A percentile compares a stretch with the other conserved stretches of the same genome.
These are phyloP conservation scores for Chlorencoelia australis DNA, from an alignment of 2,329 filamentous ascomycete genomes.

Conservation along the genomic window DNA sequence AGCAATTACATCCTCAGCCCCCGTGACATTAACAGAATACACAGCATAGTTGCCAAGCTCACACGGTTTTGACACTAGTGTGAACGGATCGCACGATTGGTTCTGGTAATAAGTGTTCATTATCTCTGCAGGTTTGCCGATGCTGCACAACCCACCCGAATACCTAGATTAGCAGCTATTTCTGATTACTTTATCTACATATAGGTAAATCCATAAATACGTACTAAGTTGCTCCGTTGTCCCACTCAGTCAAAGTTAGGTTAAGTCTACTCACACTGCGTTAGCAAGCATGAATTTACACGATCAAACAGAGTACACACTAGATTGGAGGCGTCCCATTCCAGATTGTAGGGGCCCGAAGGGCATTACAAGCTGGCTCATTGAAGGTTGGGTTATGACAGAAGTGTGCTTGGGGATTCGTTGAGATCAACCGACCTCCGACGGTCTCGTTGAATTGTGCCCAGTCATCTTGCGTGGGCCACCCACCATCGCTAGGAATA, in stretches of 20 bases:
- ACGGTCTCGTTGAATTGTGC: slow-evolving; percentile 8
- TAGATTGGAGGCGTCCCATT: no score
- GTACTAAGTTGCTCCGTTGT: no score
- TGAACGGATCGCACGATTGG: slow-evolving; percentile 17
- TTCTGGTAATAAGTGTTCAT: slow-evolving; percentile 31
- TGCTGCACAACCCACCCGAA: no score
- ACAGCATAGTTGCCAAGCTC: slow-evolving; percentile 13
- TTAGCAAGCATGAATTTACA: no score
- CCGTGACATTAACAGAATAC: slow-evolving; percentile 14
- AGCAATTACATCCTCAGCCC: slow-evolving; percentile 1
- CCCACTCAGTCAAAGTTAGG: no score
- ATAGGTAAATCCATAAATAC: no score
- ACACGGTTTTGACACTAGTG: slow-evolving; percentile 28
- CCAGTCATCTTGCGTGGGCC: slow-evolving; percentile 9
- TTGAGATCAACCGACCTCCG: slow-evolving; percentile 7
- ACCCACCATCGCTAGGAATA: slow-evolving; percentile 8
- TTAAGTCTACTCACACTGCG: no score
- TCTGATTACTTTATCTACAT: no score
- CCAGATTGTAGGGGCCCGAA: no score
- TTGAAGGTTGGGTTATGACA: slow-evolving; percentile 4
- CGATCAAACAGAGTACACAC: slow-evolving; percentile 1
- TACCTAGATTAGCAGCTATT: no score
- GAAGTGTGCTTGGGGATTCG: slow-evolving; percentile 3
- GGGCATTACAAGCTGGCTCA: slow-evolving; percentile 2
- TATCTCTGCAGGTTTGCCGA: slow-evolving; percentile 29